Percentiles rank a stretch among this genome's conserved stretches.
These are phyloP conservation scores for Phytophthora syringae DNA, from an alignment of 352 stramenopile species.

Conservation along the genomic window DNA sequence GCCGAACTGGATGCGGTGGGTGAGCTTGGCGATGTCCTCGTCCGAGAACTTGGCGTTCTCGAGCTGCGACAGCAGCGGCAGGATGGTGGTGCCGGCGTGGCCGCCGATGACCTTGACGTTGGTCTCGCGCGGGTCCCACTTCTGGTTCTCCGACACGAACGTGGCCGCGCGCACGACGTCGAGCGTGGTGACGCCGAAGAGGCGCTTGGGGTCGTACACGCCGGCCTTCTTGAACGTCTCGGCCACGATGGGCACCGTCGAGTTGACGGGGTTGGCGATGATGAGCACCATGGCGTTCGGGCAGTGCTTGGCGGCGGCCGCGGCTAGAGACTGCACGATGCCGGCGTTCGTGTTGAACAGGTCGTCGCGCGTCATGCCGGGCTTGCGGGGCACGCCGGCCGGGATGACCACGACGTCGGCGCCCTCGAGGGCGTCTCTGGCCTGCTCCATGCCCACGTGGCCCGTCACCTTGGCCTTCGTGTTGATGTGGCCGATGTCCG, in stretches of 20 bases:
- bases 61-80: constrained; percentile 98
- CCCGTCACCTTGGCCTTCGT: constrained; percentile 80
- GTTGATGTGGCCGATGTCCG: constrained; percentile 96
- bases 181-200: constrained; percentile 99
- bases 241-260: constrained; percentile 98
- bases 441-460: constrained; percentile 81
- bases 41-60: constrained; percentile 93
- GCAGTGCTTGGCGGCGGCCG: constrained; percentile 95
- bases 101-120: constrained; percentile 98
- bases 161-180: constrained; percentile 98
- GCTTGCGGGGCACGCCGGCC: constrained; percentile 99
- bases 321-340: constrained; percentile 97
- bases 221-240: constrained; percentile 97
- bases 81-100: constrained; percentile 99
- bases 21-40: constrained; percentile 95
- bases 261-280: constrained; percentile 99
- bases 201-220: constrained; percentile 97
- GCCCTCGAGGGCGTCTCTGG: constrained; percentile 74
- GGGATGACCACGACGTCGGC: constrained; percentile 99
- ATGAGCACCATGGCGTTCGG: constrained; percentile 97
- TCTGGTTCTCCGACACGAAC: constrained; percentile 89
- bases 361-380: constrained; percentile 96
- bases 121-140: constrained; percentile 75
- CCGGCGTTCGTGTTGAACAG: constrained; percentile 96
- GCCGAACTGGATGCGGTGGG: constrained; percentile 95